Conservation (phyloP, 768 basidiomycete species). For the Suillus spraguei region DNA sequence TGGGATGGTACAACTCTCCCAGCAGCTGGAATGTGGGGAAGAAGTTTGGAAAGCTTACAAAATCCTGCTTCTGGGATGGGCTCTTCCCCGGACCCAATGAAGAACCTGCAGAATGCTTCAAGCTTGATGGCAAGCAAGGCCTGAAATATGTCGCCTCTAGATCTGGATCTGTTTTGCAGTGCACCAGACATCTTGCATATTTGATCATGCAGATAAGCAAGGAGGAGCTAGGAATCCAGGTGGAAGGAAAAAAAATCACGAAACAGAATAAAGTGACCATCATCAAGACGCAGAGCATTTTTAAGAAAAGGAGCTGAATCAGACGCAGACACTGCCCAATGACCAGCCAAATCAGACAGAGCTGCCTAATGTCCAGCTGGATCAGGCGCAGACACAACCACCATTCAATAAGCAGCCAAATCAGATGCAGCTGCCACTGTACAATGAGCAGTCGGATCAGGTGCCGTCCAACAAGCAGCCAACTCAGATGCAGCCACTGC, state of each 20-base stretch:
- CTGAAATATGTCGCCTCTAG: constrained; percentile 28
- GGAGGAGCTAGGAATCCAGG: neutral
- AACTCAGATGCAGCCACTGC: no score
- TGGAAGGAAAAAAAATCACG: constrained; percentile 17
- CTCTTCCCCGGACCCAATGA: constrained; percentile 26
- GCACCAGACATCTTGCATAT: constrained; percentile 33
- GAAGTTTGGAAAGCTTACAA: constrained; percentile 31
- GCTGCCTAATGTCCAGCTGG: no score
- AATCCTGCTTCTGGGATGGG: constrained; percentile 26
- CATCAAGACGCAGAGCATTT: constrained; percentile 5
- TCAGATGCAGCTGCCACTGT: no score
- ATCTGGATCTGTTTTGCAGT: constrained; percentile 27
- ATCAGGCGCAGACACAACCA: no score
- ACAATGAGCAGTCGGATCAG: no score
- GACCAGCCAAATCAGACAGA: no score
- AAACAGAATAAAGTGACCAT: constrained; percentile 20
- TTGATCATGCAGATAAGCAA: constrained; percentile 24
- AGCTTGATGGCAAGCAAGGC: constrained; percentile 27
- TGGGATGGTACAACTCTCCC: constrained; percentile 38
- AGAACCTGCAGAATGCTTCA: constrained; percentile 25
- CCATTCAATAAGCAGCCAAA: no score
- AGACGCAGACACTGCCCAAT: no score
- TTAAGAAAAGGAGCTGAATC: no score
- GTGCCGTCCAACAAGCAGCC: no score
- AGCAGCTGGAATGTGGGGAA: constrained; percentile 34